Percentiles rank a stretch among this genome's conserved stretches.
Evolutionary conservation across 805 yeast species (phyloP).

Genomic region (Kodamaea jinghongensis): DNA sequence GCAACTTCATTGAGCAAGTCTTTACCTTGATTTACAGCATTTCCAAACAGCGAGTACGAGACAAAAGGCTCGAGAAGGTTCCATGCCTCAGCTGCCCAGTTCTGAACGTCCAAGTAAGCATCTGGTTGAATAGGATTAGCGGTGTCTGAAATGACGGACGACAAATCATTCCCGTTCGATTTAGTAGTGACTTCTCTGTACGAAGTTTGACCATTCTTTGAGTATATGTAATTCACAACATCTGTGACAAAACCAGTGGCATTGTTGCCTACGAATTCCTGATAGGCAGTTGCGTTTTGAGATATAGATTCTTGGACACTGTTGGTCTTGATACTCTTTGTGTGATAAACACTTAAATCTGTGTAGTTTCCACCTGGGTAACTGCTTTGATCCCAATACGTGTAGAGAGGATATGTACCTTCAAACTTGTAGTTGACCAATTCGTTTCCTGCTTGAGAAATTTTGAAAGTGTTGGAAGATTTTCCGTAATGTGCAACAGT

Average conservation of each 20-base stretch:
- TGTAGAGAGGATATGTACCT: no score
- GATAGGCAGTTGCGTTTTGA: slow-evolving; percentile 1
- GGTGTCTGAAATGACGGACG: no score
- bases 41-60: background rate
- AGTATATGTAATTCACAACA: background rate
- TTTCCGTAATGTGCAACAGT: slow-evolving; percentile 1
- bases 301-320: background rate
- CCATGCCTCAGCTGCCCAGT: no score
- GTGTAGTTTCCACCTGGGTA: no score
- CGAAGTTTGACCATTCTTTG: background rate
- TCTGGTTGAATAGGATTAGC: no score
- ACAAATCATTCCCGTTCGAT: no score
- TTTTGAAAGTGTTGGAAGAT: background rate
- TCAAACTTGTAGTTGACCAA: background rate
- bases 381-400: no score
- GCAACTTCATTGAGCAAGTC: background rate
- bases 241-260: no score
- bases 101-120: no score
- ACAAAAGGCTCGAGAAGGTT: no score
- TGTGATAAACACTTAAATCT: background rate
- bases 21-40: background rate
- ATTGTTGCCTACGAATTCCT: background rate
- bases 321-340: background rate
- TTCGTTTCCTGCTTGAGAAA: background rate
- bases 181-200: no score